Percentiles rank a stretch among this genome's conserved stretches.
Conservation (phyloP, 106 monocot genomes). For the Posidonia australis region DNA sequence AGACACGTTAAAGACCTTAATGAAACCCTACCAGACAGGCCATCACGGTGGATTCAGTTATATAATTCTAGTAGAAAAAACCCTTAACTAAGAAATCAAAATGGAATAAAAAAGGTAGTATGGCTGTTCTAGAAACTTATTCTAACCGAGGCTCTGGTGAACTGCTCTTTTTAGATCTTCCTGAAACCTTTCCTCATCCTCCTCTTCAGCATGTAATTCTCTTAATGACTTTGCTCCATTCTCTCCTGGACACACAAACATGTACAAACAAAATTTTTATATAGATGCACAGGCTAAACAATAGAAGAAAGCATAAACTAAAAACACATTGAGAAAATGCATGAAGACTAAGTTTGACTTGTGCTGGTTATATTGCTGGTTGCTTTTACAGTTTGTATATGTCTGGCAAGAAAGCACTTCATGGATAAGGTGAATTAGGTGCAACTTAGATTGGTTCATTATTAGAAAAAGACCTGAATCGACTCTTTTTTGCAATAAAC, state of each 20-base stretch:
- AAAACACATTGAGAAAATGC: not conserved
- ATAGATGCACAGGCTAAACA: not conserved
- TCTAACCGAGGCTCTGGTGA: slow-evolving; percentile 55
- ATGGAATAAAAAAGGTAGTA: not conserved
- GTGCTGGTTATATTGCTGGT: no score
- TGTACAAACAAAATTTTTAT: not conserved
- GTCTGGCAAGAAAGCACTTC: no score
- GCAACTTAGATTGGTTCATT: no score
- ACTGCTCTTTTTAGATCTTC: slow-evolving; percentile 48
- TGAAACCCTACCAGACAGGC: no score
- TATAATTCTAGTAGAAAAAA: no score
- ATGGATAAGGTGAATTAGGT: no score
- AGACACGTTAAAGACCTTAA: no score
- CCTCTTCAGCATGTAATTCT: slow-evolving; percentile 24
- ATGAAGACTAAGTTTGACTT: not conserved
- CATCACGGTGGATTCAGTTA: no score
- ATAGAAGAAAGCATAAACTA: not conserved
- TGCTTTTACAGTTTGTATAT: no score
- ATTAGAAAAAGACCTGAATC: no score
- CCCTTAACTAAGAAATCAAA: no score
- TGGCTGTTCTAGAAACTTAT: not conserved
- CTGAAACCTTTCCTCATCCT: slow-evolving; percentile 49
- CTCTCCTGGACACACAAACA: slow-evolving; percentile 17
- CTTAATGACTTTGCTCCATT: slow-evolving; percentile 16
- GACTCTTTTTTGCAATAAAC: no score